phyloP scores from a whole-genome alignment of 2,329 filamentous ascomycete species.

The Sclerotiophoma versabilis region DNA sequence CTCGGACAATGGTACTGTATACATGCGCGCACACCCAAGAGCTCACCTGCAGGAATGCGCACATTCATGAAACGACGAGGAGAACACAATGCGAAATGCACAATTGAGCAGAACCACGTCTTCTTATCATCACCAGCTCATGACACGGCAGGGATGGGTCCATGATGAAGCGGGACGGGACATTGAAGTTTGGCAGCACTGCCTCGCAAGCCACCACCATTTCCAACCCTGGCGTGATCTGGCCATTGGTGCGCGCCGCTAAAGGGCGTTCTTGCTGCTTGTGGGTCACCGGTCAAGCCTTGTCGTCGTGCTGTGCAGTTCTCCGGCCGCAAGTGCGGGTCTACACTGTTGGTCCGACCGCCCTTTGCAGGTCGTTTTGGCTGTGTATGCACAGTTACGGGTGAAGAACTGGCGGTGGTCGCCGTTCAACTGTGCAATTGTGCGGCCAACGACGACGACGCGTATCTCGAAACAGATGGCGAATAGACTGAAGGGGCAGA shows the following conservation, averaged over 20 bases:
- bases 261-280: slow-evolving; percentile 31
- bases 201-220: slow-evolving; percentile 23
- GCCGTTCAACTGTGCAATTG: not conserved
- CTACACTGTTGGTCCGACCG: slow-evolving; percentile 16
- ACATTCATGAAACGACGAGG: slow-evolving; percentile 3
- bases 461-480: slow-evolving; percentile 18
- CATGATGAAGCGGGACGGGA: slow-evolving; percentile 9
- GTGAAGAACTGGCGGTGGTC: slow-evolving; percentile 21
- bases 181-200: slow-evolving; percentile 20
- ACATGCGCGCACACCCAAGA: slow-evolving; percentile 8
- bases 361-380: slow-evolving; percentile 21
- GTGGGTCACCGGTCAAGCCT: slow-evolving; percentile 29
- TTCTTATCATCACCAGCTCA: slow-evolving; percentile 12
- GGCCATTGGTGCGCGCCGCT: slow-evolving; percentile 22
- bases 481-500: slow-evolving; percentile 17
- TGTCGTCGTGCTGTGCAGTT: slow-evolving; percentile 11
- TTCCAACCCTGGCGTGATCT: slow-evolving; percentile 14
- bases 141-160: not conserved
- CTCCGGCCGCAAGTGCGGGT: slow-evolving; percentile 3
- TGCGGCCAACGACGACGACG: slow-evolving; percentile 10
- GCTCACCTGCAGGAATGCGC: slow-evolving; percentile 13
- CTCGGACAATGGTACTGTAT: slow-evolving; percentile 1
- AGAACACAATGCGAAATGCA: slow-evolving; percentile 1
- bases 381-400: slow-evolving; percentile 3
- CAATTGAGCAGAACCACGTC: slow-evolving; percentile 6